Evolutionary conservation across 2,329 filamentous ascomycete species (phyloP).

Genomic region (Chaetomium strumarium): DNA sequence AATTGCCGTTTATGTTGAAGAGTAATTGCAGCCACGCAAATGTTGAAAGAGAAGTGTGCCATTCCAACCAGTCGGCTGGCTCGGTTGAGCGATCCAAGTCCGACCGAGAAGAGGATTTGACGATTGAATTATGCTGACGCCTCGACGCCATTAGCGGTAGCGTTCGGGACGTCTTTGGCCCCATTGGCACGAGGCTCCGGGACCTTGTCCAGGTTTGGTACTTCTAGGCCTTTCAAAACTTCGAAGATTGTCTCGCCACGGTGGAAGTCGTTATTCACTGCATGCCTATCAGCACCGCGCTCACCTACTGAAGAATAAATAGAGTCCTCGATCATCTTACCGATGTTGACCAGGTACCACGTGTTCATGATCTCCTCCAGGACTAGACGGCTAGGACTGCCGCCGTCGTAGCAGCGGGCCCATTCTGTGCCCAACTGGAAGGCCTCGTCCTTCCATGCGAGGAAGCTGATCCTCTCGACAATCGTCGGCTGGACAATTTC

Average conservation of each 20-base stretch:
- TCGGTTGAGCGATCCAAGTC: constrained; percentile 6
- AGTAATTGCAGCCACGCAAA: constrained; percentile 17
- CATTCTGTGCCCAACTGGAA: constrained; percentile 89
- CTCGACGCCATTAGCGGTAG: constrained; percentile 15
- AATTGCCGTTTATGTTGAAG: constrained; percentile 14
- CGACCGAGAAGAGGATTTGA: constrained; percentile 6
- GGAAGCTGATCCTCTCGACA: constrained; percentile 93
- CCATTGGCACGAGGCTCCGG: constrained; percentile 25
- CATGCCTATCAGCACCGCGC: neutral
- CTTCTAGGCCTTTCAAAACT: constrained; percentile 71
- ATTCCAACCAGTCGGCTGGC: neutral
- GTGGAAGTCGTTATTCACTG: constrained; percentile 98
- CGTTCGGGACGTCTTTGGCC: constrained; percentile 12
- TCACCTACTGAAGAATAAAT: too few relatives aligned
- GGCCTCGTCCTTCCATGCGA: constrained; percentile 98
- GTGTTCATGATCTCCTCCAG: constrained; percentile 79
- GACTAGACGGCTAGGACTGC: constrained; percentile 69
- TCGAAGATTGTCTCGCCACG: constrained; percentile 74
- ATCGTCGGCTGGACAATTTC: constrained; percentile 99
- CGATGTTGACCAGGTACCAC: constrained; percentile 94
- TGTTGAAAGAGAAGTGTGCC: constrained; percentile 14
- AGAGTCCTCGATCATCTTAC: constrained; percentile 46
- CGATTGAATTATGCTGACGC: constrained; percentile 21
- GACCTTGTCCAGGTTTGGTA: constrained; percentile 54
- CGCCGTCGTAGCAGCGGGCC: constrained; percentile 80